These are phyloP conservation scores for Hypoxylon crocopeplum DNA, from an alignment of 495 filamentous ascomycete genomes.

Conservation along the genomic window DNA sequence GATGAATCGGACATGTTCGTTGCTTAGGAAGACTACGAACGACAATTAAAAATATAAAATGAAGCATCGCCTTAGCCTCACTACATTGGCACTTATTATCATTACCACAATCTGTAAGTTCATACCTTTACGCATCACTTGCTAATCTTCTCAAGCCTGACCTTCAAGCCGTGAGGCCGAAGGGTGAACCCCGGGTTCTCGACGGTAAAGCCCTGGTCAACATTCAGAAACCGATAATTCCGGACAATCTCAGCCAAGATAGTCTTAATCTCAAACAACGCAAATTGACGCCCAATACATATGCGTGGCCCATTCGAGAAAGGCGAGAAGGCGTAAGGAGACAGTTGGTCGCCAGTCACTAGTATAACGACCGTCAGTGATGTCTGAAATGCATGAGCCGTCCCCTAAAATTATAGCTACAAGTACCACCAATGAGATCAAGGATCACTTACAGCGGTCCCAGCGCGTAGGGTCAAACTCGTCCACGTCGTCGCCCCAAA, in stretches of 20 bases:
- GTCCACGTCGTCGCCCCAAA: constrained; percentile 34
- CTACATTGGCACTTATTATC: too few relatives aligned
- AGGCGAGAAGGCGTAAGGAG: constrained; percentile 26
- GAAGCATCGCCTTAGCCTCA: too few relatives aligned
- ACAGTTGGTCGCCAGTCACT: constrained; percentile 10
- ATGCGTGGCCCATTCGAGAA: constrained; percentile 32
- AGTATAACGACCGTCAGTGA: background rate
- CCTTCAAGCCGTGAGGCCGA: constrained; percentile 8
- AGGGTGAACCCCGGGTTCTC: constrained; percentile 25
- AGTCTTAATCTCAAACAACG: constrained; percentile 29
- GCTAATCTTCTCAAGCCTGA: constrained; percentile 6
- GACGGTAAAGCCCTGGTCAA: constrained; percentile 7
- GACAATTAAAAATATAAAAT: too few relatives aligned
- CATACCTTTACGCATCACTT: too few relatives aligned
- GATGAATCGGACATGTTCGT: too few relatives aligned
- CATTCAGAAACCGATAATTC: constrained; percentile 21
- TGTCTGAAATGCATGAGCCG: background rate
- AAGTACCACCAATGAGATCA: too few relatives aligned
- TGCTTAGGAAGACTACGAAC: too few relatives aligned
- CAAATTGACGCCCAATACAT: constrained; percentile 28
- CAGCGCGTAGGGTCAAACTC: constrained; percentile 44
- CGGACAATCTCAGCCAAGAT: constrained; percentile 27
- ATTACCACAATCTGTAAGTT: too few relatives aligned
- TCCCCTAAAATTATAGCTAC: background rate
- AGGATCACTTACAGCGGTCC: constrained; percentile 22